Conservation (phyloP, 2,329 filamentous ascomycete genomes). For the Pseudogymnoascus sp. region DNA sequence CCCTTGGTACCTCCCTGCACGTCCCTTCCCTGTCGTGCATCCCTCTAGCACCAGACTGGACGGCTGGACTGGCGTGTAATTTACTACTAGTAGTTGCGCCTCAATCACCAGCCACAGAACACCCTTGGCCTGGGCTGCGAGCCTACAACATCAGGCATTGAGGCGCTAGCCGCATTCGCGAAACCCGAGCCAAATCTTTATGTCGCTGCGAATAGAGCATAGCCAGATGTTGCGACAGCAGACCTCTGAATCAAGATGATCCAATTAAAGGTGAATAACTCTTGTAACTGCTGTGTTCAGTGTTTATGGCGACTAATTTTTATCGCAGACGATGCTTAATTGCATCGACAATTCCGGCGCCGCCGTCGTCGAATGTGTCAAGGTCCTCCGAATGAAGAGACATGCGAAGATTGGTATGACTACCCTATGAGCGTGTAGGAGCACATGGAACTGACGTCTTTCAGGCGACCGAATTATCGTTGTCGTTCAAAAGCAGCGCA, state of each 20-base stretch:
- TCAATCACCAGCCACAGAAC: not conserved
- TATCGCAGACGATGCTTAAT: conserved; percentile 78
- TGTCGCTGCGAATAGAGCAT: not conserved
- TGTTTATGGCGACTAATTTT: not conserved
- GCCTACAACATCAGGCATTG: conserved; percentile 2
- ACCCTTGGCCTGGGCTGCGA: not conserved
- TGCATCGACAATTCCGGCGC: conserved; percentile 99
- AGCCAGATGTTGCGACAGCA: conserved; percentile 2
- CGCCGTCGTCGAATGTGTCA: conserved; percentile 91
- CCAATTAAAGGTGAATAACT: conserved; percentile 64
- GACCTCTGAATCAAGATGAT: conserved; percentile 62
- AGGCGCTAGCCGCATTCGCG: not conserved
- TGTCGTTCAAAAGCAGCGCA: conserved; percentile 92
- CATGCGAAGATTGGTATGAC: conserved; percentile 77
- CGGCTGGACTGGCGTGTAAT: not conserved
- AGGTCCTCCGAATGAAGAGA: conserved; percentile 84
- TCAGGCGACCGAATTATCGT: conserved; percentile 93
- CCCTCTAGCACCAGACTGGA: not conserved
- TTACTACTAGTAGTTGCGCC: not conserved
- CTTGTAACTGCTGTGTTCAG: too few relatives aligned
- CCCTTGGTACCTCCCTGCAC: not conserved
- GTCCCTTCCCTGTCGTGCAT: not conserved
- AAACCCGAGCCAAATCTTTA: conserved; percentile 4
- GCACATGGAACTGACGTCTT: conserved; percentile 10
- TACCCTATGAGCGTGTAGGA: conserved; percentile 5